Conservation (phyloP, 306 rosid genomes). For the Trifolium pratense region DNA sequence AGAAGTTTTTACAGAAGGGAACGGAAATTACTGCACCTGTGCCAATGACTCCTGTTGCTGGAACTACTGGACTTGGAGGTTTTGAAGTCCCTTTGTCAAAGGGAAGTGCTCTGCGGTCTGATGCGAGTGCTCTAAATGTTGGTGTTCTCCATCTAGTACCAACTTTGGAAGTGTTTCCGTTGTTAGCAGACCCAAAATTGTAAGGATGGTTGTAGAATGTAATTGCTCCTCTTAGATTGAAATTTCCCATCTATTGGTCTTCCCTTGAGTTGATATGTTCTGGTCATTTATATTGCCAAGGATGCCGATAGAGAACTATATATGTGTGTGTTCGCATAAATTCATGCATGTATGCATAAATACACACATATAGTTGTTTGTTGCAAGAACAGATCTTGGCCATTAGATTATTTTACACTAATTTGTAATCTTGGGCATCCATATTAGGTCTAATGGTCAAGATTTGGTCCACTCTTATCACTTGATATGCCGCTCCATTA, state of each 20-base stretch:
- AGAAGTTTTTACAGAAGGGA: constrained; percentile 86
- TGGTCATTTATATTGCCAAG: constrained; percentile 30
- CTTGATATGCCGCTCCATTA: constrained; percentile 2
- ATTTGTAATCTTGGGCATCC: constrained; percentile 15
- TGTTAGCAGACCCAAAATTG: constrained; percentile 82
- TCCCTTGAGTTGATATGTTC: constrained; percentile 27
- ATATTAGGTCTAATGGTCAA: constrained; percentile 16
- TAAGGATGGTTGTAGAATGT: constrained; percentile 46
- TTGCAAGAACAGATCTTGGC: constrained; percentile 25
- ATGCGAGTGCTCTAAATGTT: constrained; percentile 93
- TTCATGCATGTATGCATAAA: background rate
- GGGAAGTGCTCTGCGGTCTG: constrained; percentile 86
- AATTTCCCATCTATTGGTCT: constrained; percentile 22
- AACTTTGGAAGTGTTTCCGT: constrained; percentile 92
- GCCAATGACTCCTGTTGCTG: constrained; percentile 89
- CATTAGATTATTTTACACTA: background rate
- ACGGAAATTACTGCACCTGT: constrained; percentile 99
- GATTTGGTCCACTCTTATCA: constrained; percentile 25
- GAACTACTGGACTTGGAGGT: constrained; percentile 99
- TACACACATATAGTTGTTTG: background rate
- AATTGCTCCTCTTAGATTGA: constrained; percentile 17
- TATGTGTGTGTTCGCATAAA: background rate
- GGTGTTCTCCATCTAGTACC: constrained; percentile 98
- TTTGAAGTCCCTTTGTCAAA: constrained; percentile 93
- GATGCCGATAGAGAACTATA: constrained; percentile 27